These are phyloP conservation scores for Vigna hirtella DNA, from an alignment of 306 rosid species.

Conservation along the genomic window DNA sequence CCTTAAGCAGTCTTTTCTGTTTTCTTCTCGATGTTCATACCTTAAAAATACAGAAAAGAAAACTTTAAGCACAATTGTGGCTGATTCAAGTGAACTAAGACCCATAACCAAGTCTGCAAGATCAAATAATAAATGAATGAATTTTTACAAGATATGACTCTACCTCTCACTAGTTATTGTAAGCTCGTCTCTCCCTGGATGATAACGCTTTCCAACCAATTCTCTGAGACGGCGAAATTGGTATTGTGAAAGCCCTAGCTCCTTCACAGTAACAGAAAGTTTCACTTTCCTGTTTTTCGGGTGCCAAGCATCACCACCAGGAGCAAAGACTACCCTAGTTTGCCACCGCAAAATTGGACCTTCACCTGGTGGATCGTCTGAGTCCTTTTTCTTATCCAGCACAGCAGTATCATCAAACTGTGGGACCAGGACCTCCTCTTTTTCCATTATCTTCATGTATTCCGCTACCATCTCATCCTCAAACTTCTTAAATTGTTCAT, in stretches of 20 bases:
- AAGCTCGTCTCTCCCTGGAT: conserved; percentile 94
- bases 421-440: conserved; percentile 54
- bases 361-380: conserved; percentile 88
- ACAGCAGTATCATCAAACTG: conserved; percentile 56
- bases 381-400: conserved; percentile 67
- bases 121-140: conserved; percentile 21
- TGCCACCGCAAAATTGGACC: conserved; percentile 96
- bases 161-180: conserved; percentile 93
- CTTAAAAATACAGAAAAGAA: conserved; percentile 54
- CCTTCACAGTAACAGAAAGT: conserved; percentile 88
- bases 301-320: conserved; percentile 99
- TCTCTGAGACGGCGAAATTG: conserved; percentile 86
- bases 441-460: conserved; percentile 63
- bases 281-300: conserved; percentile 95
- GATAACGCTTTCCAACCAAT: conserved; percentile 91
- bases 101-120: not conserved
- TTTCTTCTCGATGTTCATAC: conserved; percentile 95
- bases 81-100: conserved; percentile 32
- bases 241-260: conserved; percentile 86
- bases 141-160: conserved; percentile 14
- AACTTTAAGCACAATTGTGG: conserved; percentile 13
- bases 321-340: conserved; percentile 85
- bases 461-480: conserved; percentile 80
- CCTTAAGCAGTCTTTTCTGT: conserved; percentile 93
- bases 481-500: conserved; percentile 75